A percentile compares a stretch with the other conserved stretches of the same genome.
Evolutionary conservation across 2,329 filamentous ascomycete genomes (phyloP).

Genomic region (Stachybotrys chlorohalonatus): DNA sequence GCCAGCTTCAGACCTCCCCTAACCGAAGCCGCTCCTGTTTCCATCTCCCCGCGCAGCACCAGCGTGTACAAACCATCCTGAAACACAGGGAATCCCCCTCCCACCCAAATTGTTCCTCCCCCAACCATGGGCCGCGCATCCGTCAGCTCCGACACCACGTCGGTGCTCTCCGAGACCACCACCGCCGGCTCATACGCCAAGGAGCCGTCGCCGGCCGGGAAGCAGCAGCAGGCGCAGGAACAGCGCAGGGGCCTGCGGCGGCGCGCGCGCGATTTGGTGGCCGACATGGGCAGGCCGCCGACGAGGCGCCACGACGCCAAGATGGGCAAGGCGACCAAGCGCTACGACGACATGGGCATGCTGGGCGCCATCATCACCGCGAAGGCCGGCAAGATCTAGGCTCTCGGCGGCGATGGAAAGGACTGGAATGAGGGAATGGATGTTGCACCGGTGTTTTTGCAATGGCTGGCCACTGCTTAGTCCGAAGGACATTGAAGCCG

Average conservation of each 20-base stretch:
- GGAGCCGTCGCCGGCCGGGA: constrained; percentile 6
- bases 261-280: constrained; percentile 22
- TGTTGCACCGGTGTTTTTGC: too few relatives aligned
- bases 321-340: constrained; percentile 18
- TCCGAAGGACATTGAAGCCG: too few relatives aligned
- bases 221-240: neutral
- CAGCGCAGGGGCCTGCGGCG: constrained; percentile 18
- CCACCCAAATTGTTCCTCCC: too few relatives aligned
- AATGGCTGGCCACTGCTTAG: too few relatives aligned
- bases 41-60: too few relatives aligned
- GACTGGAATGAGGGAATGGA: too few relatives aligned
- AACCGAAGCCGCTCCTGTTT: too few relatives aligned
- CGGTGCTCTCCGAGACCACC: constrained; percentile 18
- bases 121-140: constrained; percentile 13
- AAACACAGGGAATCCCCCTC: too few relatives aligned
- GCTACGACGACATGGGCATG: constrained; percentile 17
- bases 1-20: too few relatives aligned
- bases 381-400: constrained; percentile 4
- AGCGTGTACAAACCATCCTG: too few relatives aligned
- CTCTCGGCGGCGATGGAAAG: neutral
- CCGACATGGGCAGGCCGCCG: constrained; percentile 22
- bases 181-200: constrained; percentile 18
- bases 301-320: constrained; percentile 21
- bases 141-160: constrained; percentile 19
- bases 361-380: constrained; percentile 14